phyloP scores from a whole-genome alignment of 2,329 filamentous ascomycete species.

The Venturia aucupariae region DNA sequence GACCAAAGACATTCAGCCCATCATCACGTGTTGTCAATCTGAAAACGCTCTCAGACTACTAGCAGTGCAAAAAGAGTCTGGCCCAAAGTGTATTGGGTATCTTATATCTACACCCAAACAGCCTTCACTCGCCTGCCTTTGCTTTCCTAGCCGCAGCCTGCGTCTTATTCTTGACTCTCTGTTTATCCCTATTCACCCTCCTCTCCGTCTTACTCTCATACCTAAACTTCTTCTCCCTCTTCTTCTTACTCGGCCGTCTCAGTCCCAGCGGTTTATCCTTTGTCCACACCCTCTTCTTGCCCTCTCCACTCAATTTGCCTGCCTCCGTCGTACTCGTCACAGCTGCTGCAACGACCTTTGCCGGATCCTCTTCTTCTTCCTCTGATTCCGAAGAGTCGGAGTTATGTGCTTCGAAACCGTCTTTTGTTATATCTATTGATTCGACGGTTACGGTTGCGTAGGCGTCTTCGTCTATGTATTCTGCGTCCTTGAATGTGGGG shows the following conservation, averaged over 20 bases:
- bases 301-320: slow-evolving; percentile 6
- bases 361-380: slow-evolving; percentile 23
- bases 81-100: neutral
- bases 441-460: slow-evolving; percentile 94
- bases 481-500: slow-evolving; percentile 46
- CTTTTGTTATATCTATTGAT: slow-evolving; percentile 68
- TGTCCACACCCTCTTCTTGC: slow-evolving; percentile 21
- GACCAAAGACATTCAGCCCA: too few relatives aligned
- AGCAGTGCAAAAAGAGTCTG: neutral
- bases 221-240: slow-evolving; percentile 79
- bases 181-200: slow-evolving; percentile 49
- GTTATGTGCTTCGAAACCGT: slow-evolving; percentile 55
- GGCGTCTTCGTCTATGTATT: slow-evolving; percentile 93
- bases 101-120: neutral
- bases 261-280: slow-evolving; percentile 25
- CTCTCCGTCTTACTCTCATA: slow-evolving; percentile 87
- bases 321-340: slow-evolving; percentile 18
- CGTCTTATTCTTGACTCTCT: slow-evolving; percentile 61
- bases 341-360: slow-evolving; percentile 25
- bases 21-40: too few relatives aligned
- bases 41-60: neutral
- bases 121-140: neutral
- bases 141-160: slow-evolving; percentile 49
- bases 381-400: slow-evolving; percentile 25
- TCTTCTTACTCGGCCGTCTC: slow-evolving; percentile 29